Conservation (phyloP, 306 rosid genomes). For the Hippophae tibetana region DNA sequence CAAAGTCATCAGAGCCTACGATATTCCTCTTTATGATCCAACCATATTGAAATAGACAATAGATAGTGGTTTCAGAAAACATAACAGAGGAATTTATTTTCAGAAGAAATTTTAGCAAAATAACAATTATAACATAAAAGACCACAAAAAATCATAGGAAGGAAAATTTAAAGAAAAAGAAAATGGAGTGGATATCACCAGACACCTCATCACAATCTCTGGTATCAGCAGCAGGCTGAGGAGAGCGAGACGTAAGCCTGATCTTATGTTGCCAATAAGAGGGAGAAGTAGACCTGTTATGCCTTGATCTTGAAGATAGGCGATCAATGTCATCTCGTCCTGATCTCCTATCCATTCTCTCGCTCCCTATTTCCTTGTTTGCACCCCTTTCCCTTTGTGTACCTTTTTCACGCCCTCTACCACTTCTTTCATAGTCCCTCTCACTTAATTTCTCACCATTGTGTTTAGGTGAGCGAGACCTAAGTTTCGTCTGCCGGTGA, state of each 20-base stretch:
- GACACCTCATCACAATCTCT: conserved; percentile 81
- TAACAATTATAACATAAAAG: too few species aligned
- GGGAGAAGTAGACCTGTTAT: conserved; percentile 35
- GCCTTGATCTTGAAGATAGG: conserved; percentile 56
- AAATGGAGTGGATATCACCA: conserved; percentile 78
- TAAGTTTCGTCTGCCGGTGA: conserved; percentile 36
- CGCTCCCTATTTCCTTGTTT: conserved; percentile 36
- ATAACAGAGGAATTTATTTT: too few species aligned
- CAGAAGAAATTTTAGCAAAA: too few species aligned
- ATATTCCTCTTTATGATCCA: too few species aligned
- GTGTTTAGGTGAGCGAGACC: conserved; percentile 45
- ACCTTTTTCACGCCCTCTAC: conserved; percentile 10
- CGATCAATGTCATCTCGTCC: conserved; percentile 32
- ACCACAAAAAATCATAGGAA: too few species aligned
- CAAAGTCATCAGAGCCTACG: too few species aligned
- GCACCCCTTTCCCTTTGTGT: conserved; percentile 32
- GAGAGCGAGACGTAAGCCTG: conserved; percentile 20
- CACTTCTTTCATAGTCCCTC: conserved; percentile 16
- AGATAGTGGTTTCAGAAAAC: too few species aligned
- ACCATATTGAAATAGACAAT: too few species aligned
- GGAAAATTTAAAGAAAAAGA: background rate
- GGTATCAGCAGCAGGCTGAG: conserved; percentile 13
- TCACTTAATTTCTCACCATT: conserved; percentile 7
- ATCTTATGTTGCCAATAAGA: conserved; percentile 14
- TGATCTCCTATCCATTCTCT: conserved; percentile 42